phyloP scores from a whole-genome alignment of 768 basidiomycete genomes.

The Rhodotorula sphaerocarpa region DNA sequence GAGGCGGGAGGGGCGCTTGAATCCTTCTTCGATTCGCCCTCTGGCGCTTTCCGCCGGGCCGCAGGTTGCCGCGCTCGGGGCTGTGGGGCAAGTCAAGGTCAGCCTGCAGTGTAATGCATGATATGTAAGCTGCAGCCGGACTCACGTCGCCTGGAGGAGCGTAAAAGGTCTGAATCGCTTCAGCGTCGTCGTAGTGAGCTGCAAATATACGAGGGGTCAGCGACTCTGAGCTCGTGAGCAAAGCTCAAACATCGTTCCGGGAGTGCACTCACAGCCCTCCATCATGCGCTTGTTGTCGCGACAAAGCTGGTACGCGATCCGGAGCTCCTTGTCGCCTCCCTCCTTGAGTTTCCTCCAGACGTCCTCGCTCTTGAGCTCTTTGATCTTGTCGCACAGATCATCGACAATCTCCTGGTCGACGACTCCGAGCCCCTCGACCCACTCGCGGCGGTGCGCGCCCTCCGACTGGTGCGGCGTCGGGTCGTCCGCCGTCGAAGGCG shows the following conservation, averaged over 20 bases:
- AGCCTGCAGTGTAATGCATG: background rate
- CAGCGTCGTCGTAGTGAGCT: constrained; percentile 35
- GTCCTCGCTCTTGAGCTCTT: constrained; percentile 68
- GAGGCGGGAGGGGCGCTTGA: constrained; percentile 8
- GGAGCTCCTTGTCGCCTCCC: constrained; percentile 79
- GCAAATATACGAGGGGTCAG: background rate
- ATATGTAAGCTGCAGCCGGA: background rate
- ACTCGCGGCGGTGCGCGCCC: constrained; percentile 38
- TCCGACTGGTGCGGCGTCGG: background rate
- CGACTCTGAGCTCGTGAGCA: no score
- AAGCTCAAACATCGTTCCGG: background rate
- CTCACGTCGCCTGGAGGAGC: constrained; percentile 26
- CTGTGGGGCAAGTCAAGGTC: background rate
- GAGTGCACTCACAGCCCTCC: constrained; percentile 49
- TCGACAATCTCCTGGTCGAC: constrained; percentile 88
- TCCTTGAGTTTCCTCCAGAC: constrained; percentile 75
- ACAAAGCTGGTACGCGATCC: constrained; percentile 90
- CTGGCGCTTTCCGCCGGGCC: constrained; percentile 17
- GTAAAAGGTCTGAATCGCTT: constrained; percentile 32
- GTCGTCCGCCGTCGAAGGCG: background rate
- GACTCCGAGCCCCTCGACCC: constrained; percentile 61
- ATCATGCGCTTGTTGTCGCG: constrained; percentile 78
- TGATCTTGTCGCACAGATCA: constrained; percentile 63
- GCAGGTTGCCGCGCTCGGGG: constrained; percentile 26
- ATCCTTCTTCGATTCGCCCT: constrained; percentile 11